Evolutionary conservation across 2,329 filamentous ascomycete genomes (phyloP).

Genomic region (Neospermospora avenae): DNA sequence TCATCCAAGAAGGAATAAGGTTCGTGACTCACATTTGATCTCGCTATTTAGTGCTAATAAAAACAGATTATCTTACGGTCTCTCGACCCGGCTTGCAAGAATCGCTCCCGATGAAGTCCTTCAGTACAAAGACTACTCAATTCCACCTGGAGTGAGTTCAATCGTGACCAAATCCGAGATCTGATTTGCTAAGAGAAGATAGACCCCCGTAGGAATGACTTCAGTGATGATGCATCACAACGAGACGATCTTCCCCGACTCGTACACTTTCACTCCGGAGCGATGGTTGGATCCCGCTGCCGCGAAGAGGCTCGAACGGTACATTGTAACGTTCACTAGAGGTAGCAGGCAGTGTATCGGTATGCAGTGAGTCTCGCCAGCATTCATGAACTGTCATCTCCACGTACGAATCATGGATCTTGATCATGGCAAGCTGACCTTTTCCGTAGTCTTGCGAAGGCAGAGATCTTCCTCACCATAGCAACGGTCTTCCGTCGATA

Average conservation of each 20-base stretch:
- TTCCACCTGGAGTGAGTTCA: slow-evolving; percentile 32
- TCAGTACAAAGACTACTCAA: slow-evolving; percentile 20
- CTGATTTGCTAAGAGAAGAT: not conserved
- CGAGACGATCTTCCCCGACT: slow-evolving; percentile 38
- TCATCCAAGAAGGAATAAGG: slow-evolving; percentile 37
- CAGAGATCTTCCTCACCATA: slow-evolving; percentile 18
- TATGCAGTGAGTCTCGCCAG: slow-evolving; percentile 10
- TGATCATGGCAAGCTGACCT: not conserved
- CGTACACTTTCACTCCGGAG: slow-evolving; percentile 40
- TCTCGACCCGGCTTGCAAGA: slow-evolving; percentile 31
- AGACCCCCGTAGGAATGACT: slow-evolving; percentile 39
- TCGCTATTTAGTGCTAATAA: not conserved
- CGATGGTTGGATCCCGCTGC: slow-evolving; percentile 40
- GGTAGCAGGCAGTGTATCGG: slow-evolving; percentile 44
- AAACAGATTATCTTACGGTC: slow-evolving; percentile 30
- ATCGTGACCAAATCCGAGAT: not conserved
- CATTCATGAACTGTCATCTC: not conserved
- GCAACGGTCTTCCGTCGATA: slow-evolving; percentile 13
- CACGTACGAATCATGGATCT: not conserved
- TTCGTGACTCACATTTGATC: no score
- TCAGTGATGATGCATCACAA: slow-evolving; percentile 40
- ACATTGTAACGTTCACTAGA: slow-evolving; percentile 42
- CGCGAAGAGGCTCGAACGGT: slow-evolving; percentile 37
- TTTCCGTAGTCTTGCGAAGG: slow-evolving; percentile 15
- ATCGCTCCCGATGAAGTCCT: slow-evolving; percentile 28